Conservation (phyloP, 2,329 filamentous ascomycete species). For the Aureobasidium zeae region DNA sequence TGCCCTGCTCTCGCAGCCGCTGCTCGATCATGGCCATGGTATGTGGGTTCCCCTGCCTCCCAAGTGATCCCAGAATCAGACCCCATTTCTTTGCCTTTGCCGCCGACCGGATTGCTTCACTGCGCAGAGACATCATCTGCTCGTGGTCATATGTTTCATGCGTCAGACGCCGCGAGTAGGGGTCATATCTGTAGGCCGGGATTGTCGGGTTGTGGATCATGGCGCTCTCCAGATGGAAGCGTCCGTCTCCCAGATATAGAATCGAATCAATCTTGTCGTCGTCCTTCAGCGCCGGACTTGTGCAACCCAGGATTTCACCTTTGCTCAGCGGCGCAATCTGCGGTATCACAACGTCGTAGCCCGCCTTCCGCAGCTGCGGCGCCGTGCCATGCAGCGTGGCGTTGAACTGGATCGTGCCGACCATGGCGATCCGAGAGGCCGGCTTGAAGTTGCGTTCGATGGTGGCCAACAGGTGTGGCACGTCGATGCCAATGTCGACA, state of each 20-base stretch:
- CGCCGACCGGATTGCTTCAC: conserved; percentile 66
- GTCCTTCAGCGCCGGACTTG: conserved; percentile 62
- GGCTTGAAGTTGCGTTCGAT: conserved; percentile 78
- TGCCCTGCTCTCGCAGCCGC: conserved; percentile 58
- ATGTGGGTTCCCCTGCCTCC: conserved; percentile 89
- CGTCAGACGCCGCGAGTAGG: conserved; percentile 85
- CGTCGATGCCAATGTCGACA: conserved; percentile 94
- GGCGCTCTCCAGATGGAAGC: conserved; percentile 93
- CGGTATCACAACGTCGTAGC: conserved; percentile 77
- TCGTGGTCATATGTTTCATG: conserved; percentile 86
- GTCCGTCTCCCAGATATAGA: conserved; percentile 81
- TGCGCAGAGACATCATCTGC: conserved; percentile 76
- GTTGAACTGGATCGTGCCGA: conserved; percentile 98
- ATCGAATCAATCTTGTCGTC: conserved; percentile 61
- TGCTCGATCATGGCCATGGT: conserved; percentile 81
- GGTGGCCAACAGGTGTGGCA: conserved; percentile 73
- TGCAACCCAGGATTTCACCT: conserved; percentile 96
- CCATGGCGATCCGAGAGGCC: conserved; percentile 81
- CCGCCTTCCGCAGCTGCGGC: conserved; percentile 67
- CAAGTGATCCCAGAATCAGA: conserved; percentile 83
- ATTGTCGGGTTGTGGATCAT: conserved; percentile 97
- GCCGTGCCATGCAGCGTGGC: conserved; percentile 84
- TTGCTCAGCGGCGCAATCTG: conserved; percentile 90
- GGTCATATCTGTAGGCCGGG: conserved; percentile 92
- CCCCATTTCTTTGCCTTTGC: conserved; percentile 81